phyloP scores from a whole-genome alignment of 139 green algal species.

The Yamagishiella unicocca region DNA sequence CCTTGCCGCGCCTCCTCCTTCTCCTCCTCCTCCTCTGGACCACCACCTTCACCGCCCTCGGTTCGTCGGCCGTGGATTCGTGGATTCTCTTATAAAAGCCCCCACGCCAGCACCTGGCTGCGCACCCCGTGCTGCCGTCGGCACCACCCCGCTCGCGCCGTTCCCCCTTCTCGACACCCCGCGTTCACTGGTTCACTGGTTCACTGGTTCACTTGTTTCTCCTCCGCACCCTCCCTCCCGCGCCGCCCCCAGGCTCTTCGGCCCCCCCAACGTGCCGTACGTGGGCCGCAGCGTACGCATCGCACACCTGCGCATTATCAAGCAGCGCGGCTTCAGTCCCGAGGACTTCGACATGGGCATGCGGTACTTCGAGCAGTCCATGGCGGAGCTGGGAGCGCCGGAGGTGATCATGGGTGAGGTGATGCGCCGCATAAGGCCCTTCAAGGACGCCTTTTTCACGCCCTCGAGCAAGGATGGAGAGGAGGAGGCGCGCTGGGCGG shows the following conservation, averaged over 20 bases:
- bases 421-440: slow-evolving; percentile 37
- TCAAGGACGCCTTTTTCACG: slow-evolving; percentile 42
- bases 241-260: slow-evolving; percentile 2
- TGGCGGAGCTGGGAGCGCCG: slow-evolving; percentile 28
- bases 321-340: slow-evolving; percentile 32
- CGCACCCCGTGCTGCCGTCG: too few relatives aligned
- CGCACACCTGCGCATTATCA: slow-evolving; percentile 39
- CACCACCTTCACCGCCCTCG: too few relatives aligned
- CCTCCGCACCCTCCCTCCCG: neutral
- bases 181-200: too few relatives aligned
- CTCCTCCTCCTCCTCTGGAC: too few relatives aligned
- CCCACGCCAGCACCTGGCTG: too few relatives aligned
- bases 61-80: too few relatives aligned
- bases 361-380: slow-evolving; percentile 39
- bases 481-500: slow-evolving; percentile 36
- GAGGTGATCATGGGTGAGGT: slow-evolving; percentile 36
- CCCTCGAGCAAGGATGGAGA: slow-evolving; percentile 12
- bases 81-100: too few relatives aligned
- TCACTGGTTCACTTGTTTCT: neutral
- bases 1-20: too few relatives aligned
- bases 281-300: slow-evolving; percentile 2
- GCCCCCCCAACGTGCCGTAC: slow-evolving; percentile 15
- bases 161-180: too few relatives aligned
- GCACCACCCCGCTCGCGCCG: too few relatives aligned
- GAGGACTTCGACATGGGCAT: slow-evolving; percentile 39